phyloP scores from a whole-genome alignment of 805 yeast genomes.

The Geotrichum ghanense region DNA sequence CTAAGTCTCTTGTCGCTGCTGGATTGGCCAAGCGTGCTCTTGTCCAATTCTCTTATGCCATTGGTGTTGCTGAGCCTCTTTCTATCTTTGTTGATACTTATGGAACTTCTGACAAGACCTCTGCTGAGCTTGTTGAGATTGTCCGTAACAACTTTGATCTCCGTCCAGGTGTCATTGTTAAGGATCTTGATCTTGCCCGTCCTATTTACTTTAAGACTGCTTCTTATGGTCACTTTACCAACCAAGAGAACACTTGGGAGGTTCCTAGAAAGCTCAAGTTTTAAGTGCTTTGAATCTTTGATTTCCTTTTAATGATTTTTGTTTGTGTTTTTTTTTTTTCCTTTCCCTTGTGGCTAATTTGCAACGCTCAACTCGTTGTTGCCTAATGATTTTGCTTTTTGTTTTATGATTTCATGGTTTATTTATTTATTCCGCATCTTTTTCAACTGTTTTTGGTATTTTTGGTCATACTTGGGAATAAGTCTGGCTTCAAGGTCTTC shows the following conservation, averaged over 20 bases:
- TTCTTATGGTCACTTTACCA: slow-evolving; percentile 98
- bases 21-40: slow-evolving; percentile 94
- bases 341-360: slow-evolving; percentile 2
- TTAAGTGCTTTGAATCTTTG: slow-evolving; percentile 17
- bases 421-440: neutral
- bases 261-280: slow-evolving; percentile 52
- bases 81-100: slow-evolving; percentile 95
- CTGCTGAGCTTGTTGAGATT: slow-evolving; percentile 83
- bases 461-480: slow-evolving; percentile 1
- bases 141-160: slow-evolving; percentile 92
- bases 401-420: neutral
- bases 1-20: slow-evolving; percentile 92
- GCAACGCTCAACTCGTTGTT: slow-evolving; percentile 11
- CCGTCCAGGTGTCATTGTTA: slow-evolving; percentile 99
- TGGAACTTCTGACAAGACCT: slow-evolving; percentile 88
- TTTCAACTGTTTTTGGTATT: neutral
- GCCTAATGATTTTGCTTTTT: neutral
- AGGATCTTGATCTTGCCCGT: slow-evolving; percentile 93
- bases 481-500: slow-evolving; percentile 1
- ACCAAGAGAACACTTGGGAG: slow-evolving; percentile 99
- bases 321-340: slow-evolving; percentile 2
- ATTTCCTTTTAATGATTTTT: neutral
- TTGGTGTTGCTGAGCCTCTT: slow-evolving; percentile 99
- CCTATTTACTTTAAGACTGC: slow-evolving; percentile 99
- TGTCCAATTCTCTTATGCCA: slow-evolving; percentile 98